Evolutionary conservation across 2,329 filamentous ascomycete species (phyloP), one percentile per base, ranked within the genome.

Genomic region (Fusarium goolgardi): DNA sequence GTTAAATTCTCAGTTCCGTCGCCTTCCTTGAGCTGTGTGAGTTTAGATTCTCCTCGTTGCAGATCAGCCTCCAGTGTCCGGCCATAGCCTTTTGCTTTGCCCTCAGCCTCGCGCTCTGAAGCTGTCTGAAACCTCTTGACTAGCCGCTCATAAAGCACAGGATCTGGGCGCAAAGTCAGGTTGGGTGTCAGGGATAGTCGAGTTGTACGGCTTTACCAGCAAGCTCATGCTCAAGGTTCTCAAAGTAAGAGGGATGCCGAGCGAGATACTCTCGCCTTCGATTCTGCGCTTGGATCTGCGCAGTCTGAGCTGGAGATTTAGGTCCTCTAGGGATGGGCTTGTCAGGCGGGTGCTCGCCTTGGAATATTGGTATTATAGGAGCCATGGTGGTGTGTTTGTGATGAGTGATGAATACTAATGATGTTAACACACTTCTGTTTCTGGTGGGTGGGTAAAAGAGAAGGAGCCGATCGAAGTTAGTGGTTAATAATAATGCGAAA

Each of bases 61-160:
- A 97, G 81, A 68, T 94, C 92, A 2, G 92, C 89, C 75, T 96
- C 91, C 7, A 97, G 85, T 15, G 91, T 85, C 25, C 91, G 91
- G 1, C 91, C 91, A 77, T 93, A 96, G 13, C 93, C 93, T 75
- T 93, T 93, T 11, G 82, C 81, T 43, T 87, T 87, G 11, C 90
- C 91, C 71, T 95, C 92, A 9, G 85, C 85, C 75, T 93, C 88
- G 54, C 92, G 88, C 79, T 97, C 93, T 6, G 84, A 82, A 4
- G 89, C 81, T 1, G 89, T 90, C 69, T 94, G 92, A 76, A 94
- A 94, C 52, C 88, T 88, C 53, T 92, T 88, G 63, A 97, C 86
- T 25, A 96, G 84, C 54, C 88, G 86, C 77, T 96, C 92, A 81
- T 97, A 97, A 32, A 96, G 85, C 11, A 95, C 81, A 1, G 93